Base-by-base conservation (phyloP, 139 green algal species). In the Desmodesmus armatus region DNA sequence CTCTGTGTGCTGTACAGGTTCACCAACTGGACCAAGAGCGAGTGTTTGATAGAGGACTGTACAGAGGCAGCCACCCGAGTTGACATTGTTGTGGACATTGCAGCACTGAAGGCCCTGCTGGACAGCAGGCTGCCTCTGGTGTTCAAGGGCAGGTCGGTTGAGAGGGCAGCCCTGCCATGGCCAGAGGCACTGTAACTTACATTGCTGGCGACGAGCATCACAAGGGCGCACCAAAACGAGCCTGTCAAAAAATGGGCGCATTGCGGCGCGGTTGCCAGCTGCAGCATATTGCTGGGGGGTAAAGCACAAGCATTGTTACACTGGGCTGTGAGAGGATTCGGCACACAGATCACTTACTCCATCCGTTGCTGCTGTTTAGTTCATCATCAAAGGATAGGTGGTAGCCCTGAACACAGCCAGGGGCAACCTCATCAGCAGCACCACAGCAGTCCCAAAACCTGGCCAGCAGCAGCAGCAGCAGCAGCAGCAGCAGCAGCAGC, bases 391-490 rank as follows among this genome's bases (percentile, higher is more conserved):
- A 93, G 2, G 87, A 82, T 2, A 91, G 17, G 44, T 93, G 90
- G 3, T 53, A 71, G 15, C 84, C 84, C 0, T 2, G 23, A 51
- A 40, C 60, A 73, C 92, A 95, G 31, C 92, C 92, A 0, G 90
- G 90, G 1, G 92, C 83, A 3, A 37, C 63, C 49, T 92, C 88
- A 25, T 89, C 70, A 66, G 94, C 91, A 7, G 44, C 40, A 23
- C 92, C 91, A 82, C 92, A 95, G 84, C 92, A 95, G 76, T 95
- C 92, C 89, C 89, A 94, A 62, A 94, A 94, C 70, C 84, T 92
- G 33, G 21, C 37, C 31, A 27, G 35, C 37, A 49, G 5, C 19
- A 27, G 35, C 69, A 77, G 21, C 6, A 7, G 5, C 69, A 77
- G 6, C 29, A 15, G 47, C 33, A 77, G 37, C 4, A 35, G 33